Percentiles rank a stretch among this genome's conserved stretches.
Evolutionary conservation across 495 filamentous ascomycete species (phyloP).

Genomic region (Neurospora sp.): DNA sequence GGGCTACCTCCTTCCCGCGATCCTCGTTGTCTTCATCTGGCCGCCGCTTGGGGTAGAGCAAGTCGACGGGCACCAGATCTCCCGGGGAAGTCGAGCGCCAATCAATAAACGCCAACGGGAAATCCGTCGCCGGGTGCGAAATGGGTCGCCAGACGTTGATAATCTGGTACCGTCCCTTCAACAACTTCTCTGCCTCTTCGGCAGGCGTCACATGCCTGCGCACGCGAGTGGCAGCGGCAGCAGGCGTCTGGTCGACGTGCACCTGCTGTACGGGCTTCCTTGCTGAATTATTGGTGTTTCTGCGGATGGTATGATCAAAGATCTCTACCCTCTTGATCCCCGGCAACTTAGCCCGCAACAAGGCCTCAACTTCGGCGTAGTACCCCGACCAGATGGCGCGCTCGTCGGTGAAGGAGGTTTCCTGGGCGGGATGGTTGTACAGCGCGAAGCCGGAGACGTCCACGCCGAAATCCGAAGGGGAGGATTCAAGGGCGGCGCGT

Average conservation of each 20-base stretch:
- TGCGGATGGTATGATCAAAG: slow-evolving; percentile 84
- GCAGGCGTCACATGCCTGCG: slow-evolving; percentile 43
- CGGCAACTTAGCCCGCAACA: slow-evolving; percentile 51
- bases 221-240: slow-evolving; percentile 54
- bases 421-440: slow-evolving; percentile 26
- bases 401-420: slow-evolving; percentile 52
- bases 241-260: slow-evolving; percentile 74
- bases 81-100: slow-evolving; percentile 47
- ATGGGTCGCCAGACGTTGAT: slow-evolving; percentile 84
- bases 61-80: slow-evolving; percentile 58
- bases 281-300: slow-evolving; percentile 32
- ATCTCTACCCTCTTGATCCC: slow-evolving; percentile 54
- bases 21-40: slow-evolving; percentile 24
- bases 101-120: slow-evolving; percentile 62
- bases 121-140: slow-evolving; percentile 50
- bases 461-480: slow-evolving; percentile 16
- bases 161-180: slow-evolving; percentile 58
- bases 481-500: not conserved
- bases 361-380: slow-evolving; percentile 68
- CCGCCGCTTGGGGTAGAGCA: slow-evolving; percentile 60
- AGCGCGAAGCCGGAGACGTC: slow-evolving; percentile 35
- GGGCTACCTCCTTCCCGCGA: slow-evolving; percentile 25
- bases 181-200: slow-evolving; percentile 45
- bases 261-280: slow-evolving; percentile 60
- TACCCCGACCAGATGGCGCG: slow-evolving; percentile 52